phyloP scores from a whole-genome alignment of 2,329 filamentous ascomycete species.

The Davidsoniella virescens region DNA sequence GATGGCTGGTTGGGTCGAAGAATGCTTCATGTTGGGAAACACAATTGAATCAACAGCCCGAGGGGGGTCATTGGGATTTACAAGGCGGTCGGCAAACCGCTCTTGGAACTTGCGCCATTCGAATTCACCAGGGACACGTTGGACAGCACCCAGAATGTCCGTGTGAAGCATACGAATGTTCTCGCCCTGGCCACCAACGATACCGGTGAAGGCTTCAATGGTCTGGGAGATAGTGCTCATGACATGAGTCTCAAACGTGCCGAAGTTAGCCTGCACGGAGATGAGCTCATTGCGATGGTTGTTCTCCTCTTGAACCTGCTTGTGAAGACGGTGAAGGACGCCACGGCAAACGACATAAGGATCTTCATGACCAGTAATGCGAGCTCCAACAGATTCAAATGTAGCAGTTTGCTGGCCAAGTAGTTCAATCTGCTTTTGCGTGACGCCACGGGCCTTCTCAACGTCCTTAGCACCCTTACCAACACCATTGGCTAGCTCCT shows the following conservation, averaged over 20 bases:
- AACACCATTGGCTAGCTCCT: conserved; percentile 70
- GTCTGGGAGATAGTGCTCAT: conserved; percentile 68
- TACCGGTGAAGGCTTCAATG: conserved; percentile 67
- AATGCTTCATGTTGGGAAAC: conserved; percentile 83
- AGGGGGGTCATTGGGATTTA: conserved; percentile 60
- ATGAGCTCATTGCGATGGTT: conserved; percentile 86
- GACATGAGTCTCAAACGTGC: conserved; percentile 73
- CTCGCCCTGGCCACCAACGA: conserved; percentile 65
- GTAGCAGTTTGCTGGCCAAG: conserved; percentile 71
- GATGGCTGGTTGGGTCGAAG: conserved; percentile 63
- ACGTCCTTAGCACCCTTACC: conserved; percentile 79
- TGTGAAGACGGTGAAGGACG: conserved; percentile 68
- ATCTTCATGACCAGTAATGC: conserved; percentile 56
- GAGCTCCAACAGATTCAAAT: conserved; percentile 61
- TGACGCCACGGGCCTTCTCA: conserved; percentile 68
- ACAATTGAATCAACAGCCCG: conserved; percentile 56
- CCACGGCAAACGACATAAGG: conserved; percentile 77
- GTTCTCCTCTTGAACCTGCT: conserved; percentile 89
- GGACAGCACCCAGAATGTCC: conserved; percentile 63
- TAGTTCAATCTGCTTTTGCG: conserved; percentile 92
- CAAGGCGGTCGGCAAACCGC: conserved; percentile 54
- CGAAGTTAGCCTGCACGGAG: conserved; percentile 78
- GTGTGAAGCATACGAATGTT: conserved; percentile 65
- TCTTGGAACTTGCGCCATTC: conserved; percentile 79
- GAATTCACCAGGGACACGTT: conserved; percentile 67